These are phyloP conservation scores for Neofusicoccum ribis DNA, from an alignment of 2,329 filamentous ascomycete genomes.

Conservation along the genomic window DNA sequence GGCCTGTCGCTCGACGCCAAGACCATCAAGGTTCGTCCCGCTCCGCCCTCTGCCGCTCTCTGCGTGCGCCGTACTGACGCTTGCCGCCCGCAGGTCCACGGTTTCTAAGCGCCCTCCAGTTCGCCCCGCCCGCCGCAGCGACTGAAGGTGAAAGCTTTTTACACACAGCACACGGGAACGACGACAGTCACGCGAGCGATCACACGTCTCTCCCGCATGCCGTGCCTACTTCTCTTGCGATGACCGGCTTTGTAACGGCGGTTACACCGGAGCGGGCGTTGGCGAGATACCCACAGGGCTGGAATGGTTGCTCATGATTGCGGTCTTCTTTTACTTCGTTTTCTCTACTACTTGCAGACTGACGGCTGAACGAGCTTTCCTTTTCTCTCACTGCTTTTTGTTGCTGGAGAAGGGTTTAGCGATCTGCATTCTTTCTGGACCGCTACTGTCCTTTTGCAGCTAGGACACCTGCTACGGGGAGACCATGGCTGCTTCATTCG, in stretches of 20 bases:
- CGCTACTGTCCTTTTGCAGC: background rate
- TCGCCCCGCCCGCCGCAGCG: conserved; percentile 24
- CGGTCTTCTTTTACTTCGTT: conserved; percentile 3
- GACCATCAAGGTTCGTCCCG: conserved; percentile 77
- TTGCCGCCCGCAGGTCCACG: conserved; percentile 31
- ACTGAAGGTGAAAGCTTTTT: conserved; percentile 8
- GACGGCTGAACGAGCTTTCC: background rate
- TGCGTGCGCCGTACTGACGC: background rate
- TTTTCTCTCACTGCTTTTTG: background rate
- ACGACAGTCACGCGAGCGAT: background rate
- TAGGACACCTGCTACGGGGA: background rate
- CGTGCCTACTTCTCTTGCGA: conserved; percentile 10
- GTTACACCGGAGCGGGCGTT: conserved; percentile 15
- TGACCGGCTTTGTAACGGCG: conserved; percentile 7
- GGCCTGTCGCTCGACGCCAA: conserved; percentile 92
- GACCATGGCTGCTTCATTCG: background rate
- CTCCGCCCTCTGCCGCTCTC: background rate
- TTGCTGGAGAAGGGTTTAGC: background rate
- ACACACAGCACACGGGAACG: background rate
- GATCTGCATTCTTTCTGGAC: background rate
- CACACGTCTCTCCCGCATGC: background rate
- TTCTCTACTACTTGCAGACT: background rate
- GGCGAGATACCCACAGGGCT: conserved; percentile 16
- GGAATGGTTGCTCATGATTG: background rate
- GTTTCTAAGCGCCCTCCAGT: conserved; percentile 32